Conservation (phyloP, 2,329 filamentous ascomycete genomes). For the Diaporthe sp. region DNA sequence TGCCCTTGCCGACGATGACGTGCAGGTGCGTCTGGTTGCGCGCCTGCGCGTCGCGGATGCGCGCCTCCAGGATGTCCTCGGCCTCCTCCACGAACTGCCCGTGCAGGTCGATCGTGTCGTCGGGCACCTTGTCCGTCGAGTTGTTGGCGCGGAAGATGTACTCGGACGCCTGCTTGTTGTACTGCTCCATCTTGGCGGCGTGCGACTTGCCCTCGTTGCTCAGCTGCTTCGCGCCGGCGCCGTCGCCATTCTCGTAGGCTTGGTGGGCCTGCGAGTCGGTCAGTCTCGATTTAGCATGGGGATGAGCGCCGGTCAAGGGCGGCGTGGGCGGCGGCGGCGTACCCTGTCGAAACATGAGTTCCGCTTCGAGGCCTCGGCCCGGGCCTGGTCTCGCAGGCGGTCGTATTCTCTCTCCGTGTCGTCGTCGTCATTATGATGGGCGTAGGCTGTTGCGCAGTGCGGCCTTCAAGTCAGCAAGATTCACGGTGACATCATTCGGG, state of each 20-base stretch:
- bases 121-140: slow-evolving; percentile 75
- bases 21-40: slow-evolving; percentile 85
- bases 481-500: slow-evolving; percentile 30
- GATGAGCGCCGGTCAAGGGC: not conserved
- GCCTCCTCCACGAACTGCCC: slow-evolving; percentile 96
- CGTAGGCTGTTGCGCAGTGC: slow-evolving; percentile 24
- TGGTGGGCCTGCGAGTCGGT: slow-evolving; percentile 67
- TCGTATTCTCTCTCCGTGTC: slow-evolving; percentile 90
- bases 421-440: slow-evolving; percentile 55
- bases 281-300: slow-evolving; percentile 14
- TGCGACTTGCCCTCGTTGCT: slow-evolving; percentile 88
- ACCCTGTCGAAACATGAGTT: slow-evolving; percentile 80
- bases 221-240: slow-evolving; percentile 83
- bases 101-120: slow-evolving; percentile 92
- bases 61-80: slow-evolving; percentile 86
- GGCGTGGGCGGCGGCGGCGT: slow-evolving; percentile 41
- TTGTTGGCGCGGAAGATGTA: slow-evolving; percentile 98
- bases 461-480: slow-evolving; percentile 29
- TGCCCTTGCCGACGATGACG: slow-evolving; percentile 96
- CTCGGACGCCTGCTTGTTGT: slow-evolving; percentile 91
- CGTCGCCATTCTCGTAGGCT: slow-evolving; percentile 87
- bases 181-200: slow-evolving; percentile 84
- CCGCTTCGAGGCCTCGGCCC: slow-evolving; percentile 82
- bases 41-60: slow-evolving; percentile 81
- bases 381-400: slow-evolving; percentile 84